Percentiles rank a stretch among this genome's conserved stretches.
phyloP scores from a whole-genome alignment of 805 yeast species.

The Ogataea glucozyma region DNA sequence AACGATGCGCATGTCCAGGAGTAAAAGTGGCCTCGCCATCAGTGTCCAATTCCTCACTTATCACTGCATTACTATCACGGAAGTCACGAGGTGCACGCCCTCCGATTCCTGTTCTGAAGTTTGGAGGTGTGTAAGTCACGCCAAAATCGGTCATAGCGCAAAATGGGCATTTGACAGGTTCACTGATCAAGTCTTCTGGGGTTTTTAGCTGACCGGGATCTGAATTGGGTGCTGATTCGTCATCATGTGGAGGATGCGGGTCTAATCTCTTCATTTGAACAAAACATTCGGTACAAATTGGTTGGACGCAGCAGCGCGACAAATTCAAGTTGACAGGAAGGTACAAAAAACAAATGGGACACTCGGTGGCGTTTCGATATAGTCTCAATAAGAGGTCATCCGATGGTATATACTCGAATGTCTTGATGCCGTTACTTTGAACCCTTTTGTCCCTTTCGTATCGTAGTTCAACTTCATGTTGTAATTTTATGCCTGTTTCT shows the following conservation, averaged over 20 bases:
- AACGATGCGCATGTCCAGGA: conserved; percentile 13
- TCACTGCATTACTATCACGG: conserved; percentile 23
- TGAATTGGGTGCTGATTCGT: conserved; percentile 28
- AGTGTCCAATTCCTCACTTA: conserved; percentile 26
- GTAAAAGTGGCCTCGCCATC: conserved; percentile 6
- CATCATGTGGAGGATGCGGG: conserved; percentile 92
- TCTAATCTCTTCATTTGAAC: conserved; percentile 90
- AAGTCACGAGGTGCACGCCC: conserved; percentile 53
- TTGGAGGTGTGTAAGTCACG: conserved; percentile 73
- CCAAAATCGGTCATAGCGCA: conserved; percentile 89
- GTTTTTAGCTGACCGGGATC: conserved; percentile 32
- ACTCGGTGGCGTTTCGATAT: conserved; percentile 72
- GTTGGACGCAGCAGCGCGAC: conserved; percentile 88
- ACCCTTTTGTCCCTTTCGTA: conserved; percentile 34
- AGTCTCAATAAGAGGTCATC: conserved; percentile 53
- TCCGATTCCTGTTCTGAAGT: conserved; percentile 55
- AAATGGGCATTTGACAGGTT: conserved; percentile 89
- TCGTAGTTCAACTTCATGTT: conserved; percentile 36
- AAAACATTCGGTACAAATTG: conserved; percentile 95
- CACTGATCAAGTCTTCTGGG: conserved; percentile 74
- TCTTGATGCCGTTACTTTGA: conserved; percentile 27
- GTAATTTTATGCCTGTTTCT: conserved; percentile 39
- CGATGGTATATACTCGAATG: conserved; percentile 39
- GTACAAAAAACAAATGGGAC: conserved; percentile 91
- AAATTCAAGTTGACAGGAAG: conserved; percentile 77